Percentiles rank a stretch among this genome's conserved stretches.
phyloP scores from a whole-genome alignment of 2,329 filamentous ascomycete species.

The Leptographium procerum region DNA sequence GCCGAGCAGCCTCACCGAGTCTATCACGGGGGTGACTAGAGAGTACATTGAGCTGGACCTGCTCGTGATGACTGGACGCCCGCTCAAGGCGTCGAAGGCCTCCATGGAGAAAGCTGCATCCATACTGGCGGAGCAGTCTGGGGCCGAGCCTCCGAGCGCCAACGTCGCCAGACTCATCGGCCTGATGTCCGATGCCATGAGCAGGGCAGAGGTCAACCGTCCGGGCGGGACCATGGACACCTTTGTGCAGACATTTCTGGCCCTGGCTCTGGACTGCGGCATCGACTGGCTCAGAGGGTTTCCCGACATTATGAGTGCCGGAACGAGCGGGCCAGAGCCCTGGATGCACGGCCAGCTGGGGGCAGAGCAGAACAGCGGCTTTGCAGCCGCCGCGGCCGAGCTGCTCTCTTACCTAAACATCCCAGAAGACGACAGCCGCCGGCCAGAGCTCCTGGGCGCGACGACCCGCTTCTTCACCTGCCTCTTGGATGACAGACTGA shows the following conservation, averaged over 20 bases:
- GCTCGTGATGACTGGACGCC: slow-evolving; percentile 8
- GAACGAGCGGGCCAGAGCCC: neutral
- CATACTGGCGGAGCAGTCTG: neutral
- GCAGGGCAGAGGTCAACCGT: neutral
- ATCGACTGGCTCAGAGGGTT: slow-evolving; percentile 11
- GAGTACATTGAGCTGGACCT: slow-evolving; percentile 16
- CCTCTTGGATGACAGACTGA: neutral
- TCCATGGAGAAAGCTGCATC: neutral
- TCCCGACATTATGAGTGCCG: slow-evolving; percentile 3
- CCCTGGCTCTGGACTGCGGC: slow-evolving; percentile 11
- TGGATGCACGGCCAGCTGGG: slow-evolving; percentile 3
- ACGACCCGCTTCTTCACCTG: slow-evolving; percentile 7
- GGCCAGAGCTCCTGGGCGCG: slow-evolving; percentile 5
- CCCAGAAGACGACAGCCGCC: neutral
- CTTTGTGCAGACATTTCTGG: slow-evolving; percentile 5
- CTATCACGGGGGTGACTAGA: slow-evolving; percentile 9
- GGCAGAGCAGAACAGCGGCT: neutral
- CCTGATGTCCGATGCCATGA: neutral
- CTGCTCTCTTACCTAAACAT: neutral
- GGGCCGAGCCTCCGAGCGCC: neutral
- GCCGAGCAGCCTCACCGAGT: neutral
- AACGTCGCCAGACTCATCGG: neutral
- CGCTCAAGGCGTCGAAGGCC: neutral
- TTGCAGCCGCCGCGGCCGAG: neutral
- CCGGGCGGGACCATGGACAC: neutral